These are phyloP conservation scores for Apiospora phragmitis DNA, from an alignment of 2,329 filamentous ascomycete species.

Conservation along the genomic window DNA sequence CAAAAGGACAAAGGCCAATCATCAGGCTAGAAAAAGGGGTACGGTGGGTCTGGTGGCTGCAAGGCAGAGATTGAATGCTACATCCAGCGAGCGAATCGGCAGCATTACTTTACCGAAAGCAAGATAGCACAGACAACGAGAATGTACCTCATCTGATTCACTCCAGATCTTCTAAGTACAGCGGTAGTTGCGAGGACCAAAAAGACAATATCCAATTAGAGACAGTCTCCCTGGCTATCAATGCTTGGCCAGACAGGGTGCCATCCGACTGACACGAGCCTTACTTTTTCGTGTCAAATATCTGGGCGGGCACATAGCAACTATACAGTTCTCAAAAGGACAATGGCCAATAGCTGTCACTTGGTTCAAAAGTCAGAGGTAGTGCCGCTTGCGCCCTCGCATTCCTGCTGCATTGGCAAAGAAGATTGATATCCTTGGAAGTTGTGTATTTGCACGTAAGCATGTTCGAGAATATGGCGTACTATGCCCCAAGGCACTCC, in stretches of 20 bases:
- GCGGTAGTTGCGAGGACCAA: not conserved
- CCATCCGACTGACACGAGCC: not conserved
- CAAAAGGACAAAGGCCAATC: slow-evolving; percentile 1
- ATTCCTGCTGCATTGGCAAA: not conserved
- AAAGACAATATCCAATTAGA: not conserved
- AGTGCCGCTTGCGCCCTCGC: not conserved
- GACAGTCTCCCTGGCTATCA: not conserved
- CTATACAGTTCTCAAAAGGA: not conserved
- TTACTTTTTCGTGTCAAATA: not conserved
- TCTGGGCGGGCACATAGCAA: not conserved
- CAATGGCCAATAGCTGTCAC: not conserved
- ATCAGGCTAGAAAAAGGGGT: not conserved
- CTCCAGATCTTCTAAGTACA: not conserved
- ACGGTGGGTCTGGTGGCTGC: not conserved
- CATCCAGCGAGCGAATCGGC: not conserved
- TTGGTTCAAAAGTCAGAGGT: not conserved
- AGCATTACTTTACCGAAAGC: not conserved
- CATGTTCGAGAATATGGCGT: not conserved
- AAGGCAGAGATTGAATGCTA: not conserved
- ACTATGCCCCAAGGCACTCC: too few species aligned
- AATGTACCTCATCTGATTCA: not conserved
- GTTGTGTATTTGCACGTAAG: not conserved
- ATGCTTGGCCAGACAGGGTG: not conserved
- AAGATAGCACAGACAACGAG: too few species aligned
- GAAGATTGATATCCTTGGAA: not conserved